Base-by-base conservation (phyloP, 2,329 filamentous ascomycete species). In the Cytospora mali region DNA sequence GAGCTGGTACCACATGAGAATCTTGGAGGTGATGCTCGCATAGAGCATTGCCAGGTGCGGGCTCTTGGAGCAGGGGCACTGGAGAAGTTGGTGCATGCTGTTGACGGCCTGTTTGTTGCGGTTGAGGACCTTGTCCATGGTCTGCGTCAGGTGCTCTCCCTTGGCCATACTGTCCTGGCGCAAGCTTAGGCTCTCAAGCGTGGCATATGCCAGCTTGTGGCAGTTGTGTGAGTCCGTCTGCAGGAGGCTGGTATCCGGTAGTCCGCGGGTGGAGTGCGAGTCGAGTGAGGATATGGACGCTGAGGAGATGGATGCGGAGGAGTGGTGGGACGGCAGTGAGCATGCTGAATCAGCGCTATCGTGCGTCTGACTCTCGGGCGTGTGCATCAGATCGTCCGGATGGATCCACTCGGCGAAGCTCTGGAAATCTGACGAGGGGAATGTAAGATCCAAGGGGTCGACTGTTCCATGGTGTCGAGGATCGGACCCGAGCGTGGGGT, bases 1-100 rank as follows among this genome's bases (percentile, higher is more conserved):
- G 42, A 65, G 59, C 55, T 65, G 62, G 55, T 65, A 65, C 59
- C 62, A 62, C 62, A 65, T 65, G 51, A 65, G 62, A 51, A 65
- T 62, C 62, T 65, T 65, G 55, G 62, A 65, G 13, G 60, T 65
- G 62, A 65, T 65, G 51, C 59, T 62, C 13, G 62, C 62, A 27
- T 65, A 65, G 18, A 65, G 62, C 62, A 65, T 65, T 31, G 60
- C 62, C 53, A 62, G 56, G 60, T 65, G 59, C 6, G 62, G 62
- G 10, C 55, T 59, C 51, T 55, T 62, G 33, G 62, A 62, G 62
- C 62, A 65, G 16, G 59, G 56, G 55, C 62, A 65, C 39, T 50
- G 57, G 60, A 65, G 60, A 3, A 65, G 62, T 46, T 59, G 62
- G 31, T 62, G 46, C 62, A 62, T 65, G 46, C 52, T 65, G 60